Evolutionary conservation across 169 alveolate species (phyloP), one percentile per base, ranked within the genome.

Genomic region (Plasmodium blacklocki): DNA sequence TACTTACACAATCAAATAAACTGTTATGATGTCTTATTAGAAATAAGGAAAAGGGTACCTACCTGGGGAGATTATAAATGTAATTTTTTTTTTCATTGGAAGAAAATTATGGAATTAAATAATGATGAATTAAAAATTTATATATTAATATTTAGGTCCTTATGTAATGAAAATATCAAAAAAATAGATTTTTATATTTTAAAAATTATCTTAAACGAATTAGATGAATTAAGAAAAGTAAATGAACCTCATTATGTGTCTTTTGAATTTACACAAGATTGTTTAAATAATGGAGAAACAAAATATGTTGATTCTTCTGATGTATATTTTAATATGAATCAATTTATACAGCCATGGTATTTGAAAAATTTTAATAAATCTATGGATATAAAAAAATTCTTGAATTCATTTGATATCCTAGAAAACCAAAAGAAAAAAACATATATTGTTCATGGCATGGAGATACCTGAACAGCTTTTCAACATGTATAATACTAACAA

Each of bases 21-120:
- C 23, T 94, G 95, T 72, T 94, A 92, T 67, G 96, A 94, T 78
- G 91, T 93, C 18, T 93, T 94, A 47, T 67, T 94, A 76, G 96
- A 94, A 70, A 87, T 94, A 64, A 73, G 88, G 70, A 75, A 93
- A 89, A 92, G 90, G 18, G 85, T 94, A 54, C 96, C 96, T 14
- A 12, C 92, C 5, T 94, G 96, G 96, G 92, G 96, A 75, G 95
- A 94, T 66, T 32, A 75, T 43, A 94, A 94, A 80, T 76, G 78
- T 26, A 94, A 94, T 43, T 94, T 92, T 78, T 85, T 52, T 73
- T 94, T 63, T 72, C 96, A 94, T 78, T 94, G 96, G 96, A 76
- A 74, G 45, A 71, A 89, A 26, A 88, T 94, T 32, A 74, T 94
- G 88, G 58, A 64, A 19, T 49, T 90, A 29, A 78, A 91, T 32